Evolutionary conservation across 2,329 filamentous ascomycete genomes (phyloP), one percentile per base, ranked within the genome.

Genomic region (Balansia obtecta): DNA sequence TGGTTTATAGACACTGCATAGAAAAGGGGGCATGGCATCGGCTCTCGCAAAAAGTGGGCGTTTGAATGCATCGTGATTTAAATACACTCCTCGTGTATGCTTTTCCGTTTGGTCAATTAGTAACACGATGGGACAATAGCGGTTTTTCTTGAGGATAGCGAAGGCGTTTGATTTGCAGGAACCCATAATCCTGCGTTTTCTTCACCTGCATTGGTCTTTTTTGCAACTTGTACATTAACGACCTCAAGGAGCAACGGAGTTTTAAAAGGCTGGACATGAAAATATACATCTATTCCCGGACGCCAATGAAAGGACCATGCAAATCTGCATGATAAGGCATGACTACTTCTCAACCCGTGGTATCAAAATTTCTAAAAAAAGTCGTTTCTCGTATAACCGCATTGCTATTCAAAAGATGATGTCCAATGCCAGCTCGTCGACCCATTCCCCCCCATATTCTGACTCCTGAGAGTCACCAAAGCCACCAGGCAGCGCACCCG

Each of bases 391-490:
- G n/a, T 38, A 34, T 44, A 20, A 43, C 43, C 27, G 27, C 9
- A 27, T 42, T 42, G n/a, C 15, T 39, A 4, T 39, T 58, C 48
- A 60, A 38, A 57, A 32, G n/a, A 50, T 30, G 37, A 67, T 46
- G 27, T 68, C 65, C 5, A 59, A 50, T 1, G 60, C 64, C n/a
- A 65, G 53, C 16, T 69, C 65, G 27, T 69, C 67, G 4, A 68
- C 54, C 67, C 67, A 69, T 11, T 58, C 64, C 2, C 67, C 67
- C 6, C 66, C 67, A 16, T 68, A 69, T 22, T 67, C 65, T 1
- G 66, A 60, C 56, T 69, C 67, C 50, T 68, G 67, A 10, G 66
- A 69, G 11, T 57, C 60, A 37, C 51, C 42, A 0, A 46, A 47
- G 1, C 41, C 50, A 45, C 39, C 16, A 13, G n/a, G 32, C 15